Percentiles rank a stretch among this genome's conserved stretches.
These are phyloP conservation scores for Fonsecaea monophora DNA, from an alignment of 2,329 filamentous ascomycete species.

Conservation along the genomic window DNA sequence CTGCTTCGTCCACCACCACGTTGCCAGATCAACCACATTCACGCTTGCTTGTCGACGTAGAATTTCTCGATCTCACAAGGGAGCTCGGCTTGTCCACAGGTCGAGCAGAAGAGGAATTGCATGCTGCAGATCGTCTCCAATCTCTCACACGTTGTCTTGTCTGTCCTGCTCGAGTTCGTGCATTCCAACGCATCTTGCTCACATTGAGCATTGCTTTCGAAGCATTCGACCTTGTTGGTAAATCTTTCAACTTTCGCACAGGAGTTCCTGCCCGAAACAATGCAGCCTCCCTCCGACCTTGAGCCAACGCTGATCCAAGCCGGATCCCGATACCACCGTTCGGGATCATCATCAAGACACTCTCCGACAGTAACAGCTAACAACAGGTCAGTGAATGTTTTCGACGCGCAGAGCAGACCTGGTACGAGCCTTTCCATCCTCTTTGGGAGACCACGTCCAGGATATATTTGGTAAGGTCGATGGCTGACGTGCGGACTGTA, in stretches of 20 bases:
- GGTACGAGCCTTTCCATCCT: conserved; percentile 29
- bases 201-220: conserved; percentile 24
- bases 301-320: conserved; percentile 24
- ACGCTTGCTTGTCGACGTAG: conserved; percentile 11
- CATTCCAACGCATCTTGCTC: conserved; percentile 15
- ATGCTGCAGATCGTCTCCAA: conserved; percentile 25
- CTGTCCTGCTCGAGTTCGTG: background rate
- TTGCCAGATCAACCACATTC: background rate
- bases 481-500: conserved; percentile 28
- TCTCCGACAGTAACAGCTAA: conserved; percentile 53
- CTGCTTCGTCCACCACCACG: background rate
- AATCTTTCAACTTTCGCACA: conserved; percentile 22
- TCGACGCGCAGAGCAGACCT: conserved; percentile 25
- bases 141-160: conserved; percentile 5
- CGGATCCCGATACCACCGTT: conserved; percentile 50
- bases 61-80: conserved; percentile 21
- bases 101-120: conserved; percentile 22
- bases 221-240: conserved; percentile 21
- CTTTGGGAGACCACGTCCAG: conserved; percentile 18
- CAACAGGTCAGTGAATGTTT: conserved; percentile 38
- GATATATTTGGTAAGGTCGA: conserved; percentile 33
- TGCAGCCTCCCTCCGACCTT: conserved; percentile 20
- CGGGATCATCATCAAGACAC: conserved; percentile 49
- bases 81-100: conserved; percentile 9
- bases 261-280: conserved; percentile 19